Conservation (phyloP, 441 rosid genomes). For the Theobroma grandiflorum region DNA sequence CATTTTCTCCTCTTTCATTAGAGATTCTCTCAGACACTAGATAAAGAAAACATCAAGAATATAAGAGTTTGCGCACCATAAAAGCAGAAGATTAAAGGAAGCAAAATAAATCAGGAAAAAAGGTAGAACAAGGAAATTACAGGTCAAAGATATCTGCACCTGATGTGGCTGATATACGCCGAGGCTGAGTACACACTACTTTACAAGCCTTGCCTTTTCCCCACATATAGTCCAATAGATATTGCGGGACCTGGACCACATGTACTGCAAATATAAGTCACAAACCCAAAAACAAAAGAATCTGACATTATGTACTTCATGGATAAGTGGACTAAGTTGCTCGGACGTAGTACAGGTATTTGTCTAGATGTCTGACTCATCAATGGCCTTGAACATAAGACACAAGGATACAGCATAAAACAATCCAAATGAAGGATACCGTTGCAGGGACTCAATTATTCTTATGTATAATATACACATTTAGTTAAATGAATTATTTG, state of each 20-base stretch:
- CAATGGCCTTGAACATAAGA: not conserved
- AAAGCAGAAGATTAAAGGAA: constrained; percentile 20
- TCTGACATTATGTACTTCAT: not conserved
- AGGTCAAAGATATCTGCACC: constrained; percentile 49
- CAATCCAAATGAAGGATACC: not conserved
- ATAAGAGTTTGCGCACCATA: constrained; percentile 20
- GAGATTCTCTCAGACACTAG: constrained; percentile 96
- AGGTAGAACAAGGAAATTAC: constrained; percentile 6
- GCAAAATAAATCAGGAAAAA: not conserved
- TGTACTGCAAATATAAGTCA: constrained; percentile 9
- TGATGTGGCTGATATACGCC: constrained; percentile 96
- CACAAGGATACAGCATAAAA: not conserved
- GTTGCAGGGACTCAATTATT: not conserved
- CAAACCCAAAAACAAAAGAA: constrained; percentile 20
- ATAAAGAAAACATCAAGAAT: constrained; percentile 32
- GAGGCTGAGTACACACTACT: constrained; percentile 97
- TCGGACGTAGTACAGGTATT: not conserved
- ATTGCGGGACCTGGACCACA: constrained; percentile 85
- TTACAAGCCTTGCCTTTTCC: constrained; percentile 78
- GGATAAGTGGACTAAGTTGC: constrained; percentile 7
- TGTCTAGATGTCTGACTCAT: not conserved
- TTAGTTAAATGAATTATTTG: not conserved
- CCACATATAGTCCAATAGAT: constrained; percentile 87
- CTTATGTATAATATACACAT: too few species aligned
- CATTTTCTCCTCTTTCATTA: constrained; percentile 82